phyloP scores from a whole-genome alignment of 306 rosid species.

The Malus fusca region DNA sequence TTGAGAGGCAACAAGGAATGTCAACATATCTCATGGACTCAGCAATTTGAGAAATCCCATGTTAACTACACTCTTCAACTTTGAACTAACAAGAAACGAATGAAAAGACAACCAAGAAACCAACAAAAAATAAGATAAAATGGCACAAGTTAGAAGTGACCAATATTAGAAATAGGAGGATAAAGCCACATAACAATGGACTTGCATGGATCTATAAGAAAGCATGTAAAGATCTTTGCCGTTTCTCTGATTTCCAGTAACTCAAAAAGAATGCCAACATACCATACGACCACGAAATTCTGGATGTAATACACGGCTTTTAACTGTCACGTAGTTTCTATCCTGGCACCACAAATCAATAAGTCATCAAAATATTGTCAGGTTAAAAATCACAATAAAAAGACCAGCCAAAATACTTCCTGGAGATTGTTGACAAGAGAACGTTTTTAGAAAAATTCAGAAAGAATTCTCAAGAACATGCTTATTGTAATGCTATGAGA shows the following conservation, averaged over 20 bases:
- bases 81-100: not conserved
- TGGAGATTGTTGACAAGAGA: not conserved
- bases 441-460: not conserved
- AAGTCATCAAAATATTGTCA: slow-evolving; percentile 7
- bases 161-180: not conserved
- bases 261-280: slow-evolving; percentile 18
- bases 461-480: not conserved
- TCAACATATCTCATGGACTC: not conserved
- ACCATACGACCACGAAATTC: slow-evolving; percentile 99
- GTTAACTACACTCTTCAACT: not conserved
- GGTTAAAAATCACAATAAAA: not conserved
- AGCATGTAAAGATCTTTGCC: not conserved
- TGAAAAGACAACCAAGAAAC: not conserved
- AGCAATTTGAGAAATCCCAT: not conserved
- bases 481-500: not conserved
- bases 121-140: not conserved
- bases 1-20: slow-evolving; percentile 7
- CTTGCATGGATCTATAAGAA: slow-evolving; percentile 3
- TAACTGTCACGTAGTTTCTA: slow-evolving; percentile 68
- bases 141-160: not conserved
- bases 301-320: slow-evolving; percentile 73
- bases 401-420: not conserved
- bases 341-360: slow-evolving; percentile 51
- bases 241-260: not conserved
- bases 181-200: not conserved